Base-by-base conservation (phyloP, 2,329 filamentous ascomycete genomes). In the Aspergillus flavus region DNA sequence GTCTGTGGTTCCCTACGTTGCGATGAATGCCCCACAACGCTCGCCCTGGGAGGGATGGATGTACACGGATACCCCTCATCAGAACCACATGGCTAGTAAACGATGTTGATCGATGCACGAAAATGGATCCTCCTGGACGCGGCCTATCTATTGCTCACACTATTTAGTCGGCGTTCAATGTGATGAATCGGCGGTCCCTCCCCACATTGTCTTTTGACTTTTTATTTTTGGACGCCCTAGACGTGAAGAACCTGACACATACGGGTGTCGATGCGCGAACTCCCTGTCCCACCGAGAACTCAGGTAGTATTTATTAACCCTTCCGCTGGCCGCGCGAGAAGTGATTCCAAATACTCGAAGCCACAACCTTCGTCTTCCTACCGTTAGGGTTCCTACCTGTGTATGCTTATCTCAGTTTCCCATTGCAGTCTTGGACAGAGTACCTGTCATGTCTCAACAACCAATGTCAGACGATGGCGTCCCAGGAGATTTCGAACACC, bases 401-500 rank as follows among this genome's bases (percentile, higher is more conserved):
- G 43, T 57, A 43, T 58, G 45, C 61, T 48, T 57, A 39, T 53
- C 53, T 61, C 54, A 23, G 26, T 45, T 39, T 14, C 26, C 39
- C 41, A 30, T 64, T 67, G 43, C 23, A 54, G 30, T 6, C 6
- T 59, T 41, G 26, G n/a, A n/a, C 30, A 48, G 34, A 34, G 41
- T 46, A 59, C 58, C 58, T 55, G 53, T 57, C 59, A 73, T 72
- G 71, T 67, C 67, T 63, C 64, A 65, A 10, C 52, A 66, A 19
- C 61, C 59, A 34, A 45, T 63, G 5, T 54, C 65, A 30, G 53
- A 61, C 34, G 53, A 36, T 39, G 59, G 64, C 63, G 64, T 48
- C 14, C 57, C 57, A 1, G 69, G 70, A 23, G 71, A 74, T 34
- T 72, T 72, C 50, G 57, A 73, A 10, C 71, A 74, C 59, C 72